A percentile compares a stretch with the other conserved stretches of the same genome.
phyloP scores from a whole-genome alignment of 2,329 filamentous ascomycete species.

The Remersonia thermophila region DNA sequence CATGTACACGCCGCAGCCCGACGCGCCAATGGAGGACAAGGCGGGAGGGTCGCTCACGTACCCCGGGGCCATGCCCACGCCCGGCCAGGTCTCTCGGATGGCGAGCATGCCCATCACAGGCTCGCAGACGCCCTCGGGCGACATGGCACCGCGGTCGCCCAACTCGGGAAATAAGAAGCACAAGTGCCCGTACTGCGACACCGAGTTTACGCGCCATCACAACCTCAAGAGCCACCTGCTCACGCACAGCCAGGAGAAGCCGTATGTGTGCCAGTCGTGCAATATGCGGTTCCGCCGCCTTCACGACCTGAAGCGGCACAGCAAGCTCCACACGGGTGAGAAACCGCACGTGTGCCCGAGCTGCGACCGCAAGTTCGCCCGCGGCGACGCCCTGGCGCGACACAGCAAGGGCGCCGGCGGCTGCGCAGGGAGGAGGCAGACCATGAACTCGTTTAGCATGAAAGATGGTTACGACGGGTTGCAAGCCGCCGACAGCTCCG shows the following conservation, averaged over 20 bases:
- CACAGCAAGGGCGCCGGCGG: constrained; percentile 94
- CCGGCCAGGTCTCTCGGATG: constrained; percentile 31
- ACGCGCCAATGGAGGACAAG: constrained; percentile 40
- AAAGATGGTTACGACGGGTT: constrained; percentile 59
- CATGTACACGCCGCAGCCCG: constrained; percentile 26
- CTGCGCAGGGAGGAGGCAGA: constrained; percentile 81
- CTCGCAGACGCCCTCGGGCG: constrained; percentile 3
- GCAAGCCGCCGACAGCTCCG: constrained; percentile 38
- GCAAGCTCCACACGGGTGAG: constrained; percentile 92
- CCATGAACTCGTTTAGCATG: constrained; percentile 68
- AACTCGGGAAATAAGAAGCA: constrained; percentile 62
- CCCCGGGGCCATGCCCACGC: constrained; percentile 36
- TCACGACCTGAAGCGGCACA: constrained; percentile 91
- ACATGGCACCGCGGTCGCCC: constrained; percentile 18
- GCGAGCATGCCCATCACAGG: constrained; percentile 46
- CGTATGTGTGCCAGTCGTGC: constrained; percentile 88
- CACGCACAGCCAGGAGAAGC: constrained; percentile 97
- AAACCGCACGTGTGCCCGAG: constrained; percentile 90
- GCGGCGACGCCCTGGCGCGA: constrained; percentile 84
- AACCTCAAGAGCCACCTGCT: constrained; percentile 95
- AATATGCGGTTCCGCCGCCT: constrained; percentile 82
- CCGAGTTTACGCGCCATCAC: constrained; percentile 93
- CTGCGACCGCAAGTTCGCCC: constrained; percentile 87
- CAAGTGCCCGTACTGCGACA: constrained; percentile 91
- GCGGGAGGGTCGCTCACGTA: constrained; percentile 41